These are phyloP conservation scores for Calonectria pseudoreteaudii DNA, from an alignment of 2,329 filamentous ascomycete genomes.

Conservation along the genomic window DNA sequence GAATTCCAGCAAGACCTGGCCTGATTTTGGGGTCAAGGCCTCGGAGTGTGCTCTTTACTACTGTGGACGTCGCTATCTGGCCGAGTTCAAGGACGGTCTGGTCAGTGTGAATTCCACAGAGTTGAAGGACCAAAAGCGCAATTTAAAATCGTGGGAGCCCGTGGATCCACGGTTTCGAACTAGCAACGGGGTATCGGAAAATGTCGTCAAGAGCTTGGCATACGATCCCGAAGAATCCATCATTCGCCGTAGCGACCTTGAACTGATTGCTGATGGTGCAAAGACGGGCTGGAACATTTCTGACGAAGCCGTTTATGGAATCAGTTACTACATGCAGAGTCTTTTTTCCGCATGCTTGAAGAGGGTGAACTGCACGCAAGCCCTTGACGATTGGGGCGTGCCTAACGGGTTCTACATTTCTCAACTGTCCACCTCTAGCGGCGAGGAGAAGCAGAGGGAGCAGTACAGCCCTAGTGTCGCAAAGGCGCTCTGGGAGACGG, in stretches of 20 bases:
- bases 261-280: neutral
- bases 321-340: slow-evolving; percentile 28
- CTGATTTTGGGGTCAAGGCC: slow-evolving; percentile 14
- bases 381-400: slow-evolving; percentile 18
- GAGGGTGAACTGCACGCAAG: slow-evolving; percentile 17
- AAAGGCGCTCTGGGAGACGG: slow-evolving; percentile 19
- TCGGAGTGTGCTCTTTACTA: slow-evolving; percentile 32
- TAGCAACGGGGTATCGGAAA: neutral
- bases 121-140: neutral
- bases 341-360: slow-evolving; percentile 25
- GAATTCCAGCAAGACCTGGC: slow-evolving; percentile 14
- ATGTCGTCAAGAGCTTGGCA: slow-evolving; percentile 5
- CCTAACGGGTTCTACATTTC: slow-evolving; percentile 27
- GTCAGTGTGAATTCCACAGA: slow-evolving; percentile 17
- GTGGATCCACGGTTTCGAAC: neutral
- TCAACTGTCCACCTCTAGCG: neutral
- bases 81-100: neutral
- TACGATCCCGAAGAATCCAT: slow-evolving; percentile 22
- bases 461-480: slow-evolving; percentile 18
- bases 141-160: slow-evolving; percentile 16
- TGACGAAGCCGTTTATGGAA: slow-evolving; percentile 21
- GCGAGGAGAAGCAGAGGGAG: neutral
- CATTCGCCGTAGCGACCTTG: slow-evolving; percentile 1
- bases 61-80: slow-evolving; percentile 22
- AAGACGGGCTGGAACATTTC: slow-evolving; percentile 22